Evolutionary conservation across 129 eudicot genomes (phyloP).

Genomic region (Tagetes erecta): DNA sequence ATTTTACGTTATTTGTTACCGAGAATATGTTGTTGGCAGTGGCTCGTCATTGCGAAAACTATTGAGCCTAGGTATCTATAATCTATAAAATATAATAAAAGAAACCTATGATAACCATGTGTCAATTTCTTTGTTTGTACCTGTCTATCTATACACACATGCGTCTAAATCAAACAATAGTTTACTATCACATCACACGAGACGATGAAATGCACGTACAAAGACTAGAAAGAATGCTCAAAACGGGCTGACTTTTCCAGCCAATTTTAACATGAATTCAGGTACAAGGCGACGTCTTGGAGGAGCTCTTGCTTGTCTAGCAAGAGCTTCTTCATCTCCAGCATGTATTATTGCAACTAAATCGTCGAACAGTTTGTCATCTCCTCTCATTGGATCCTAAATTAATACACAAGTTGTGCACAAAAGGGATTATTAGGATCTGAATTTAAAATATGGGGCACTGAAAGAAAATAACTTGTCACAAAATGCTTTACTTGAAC

Average conservation of each 20-base stretch:
- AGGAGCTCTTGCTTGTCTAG: conserved; percentile 63
- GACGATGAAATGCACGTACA: background rate
- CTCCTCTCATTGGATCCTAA: conserved; percentile 99
- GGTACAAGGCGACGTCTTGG: conserved; percentile 83
- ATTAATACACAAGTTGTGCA: conserved; percentile 7
- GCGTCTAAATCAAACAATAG: background rate
- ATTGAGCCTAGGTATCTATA: too few species aligned
- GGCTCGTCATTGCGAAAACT: too few species aligned
- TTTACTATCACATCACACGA: background rate
- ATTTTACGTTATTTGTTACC: too few species aligned
- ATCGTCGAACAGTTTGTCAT: conserved; percentile 83
- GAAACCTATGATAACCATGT: too few species aligned
- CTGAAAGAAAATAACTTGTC: background rate
- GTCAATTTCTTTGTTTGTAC: background rate
- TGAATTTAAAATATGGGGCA: background rate
- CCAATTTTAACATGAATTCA: conserved; percentile 80
- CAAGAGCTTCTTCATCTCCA: conserved; percentile 70
- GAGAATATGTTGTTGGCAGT: too few species aligned
- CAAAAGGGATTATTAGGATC: background rate
- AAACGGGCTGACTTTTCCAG: conserved; percentile 81
- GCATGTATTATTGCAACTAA: conserved; percentile 63
- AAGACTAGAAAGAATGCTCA: conserved; percentile 15
- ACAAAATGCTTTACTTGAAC: conserved; percentile 62
- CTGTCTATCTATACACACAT: background rate
- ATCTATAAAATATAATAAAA: too few species aligned